Base-by-base conservation (phyloP, 129 eudicot genomes). In the Sambucus nigra region DNA sequence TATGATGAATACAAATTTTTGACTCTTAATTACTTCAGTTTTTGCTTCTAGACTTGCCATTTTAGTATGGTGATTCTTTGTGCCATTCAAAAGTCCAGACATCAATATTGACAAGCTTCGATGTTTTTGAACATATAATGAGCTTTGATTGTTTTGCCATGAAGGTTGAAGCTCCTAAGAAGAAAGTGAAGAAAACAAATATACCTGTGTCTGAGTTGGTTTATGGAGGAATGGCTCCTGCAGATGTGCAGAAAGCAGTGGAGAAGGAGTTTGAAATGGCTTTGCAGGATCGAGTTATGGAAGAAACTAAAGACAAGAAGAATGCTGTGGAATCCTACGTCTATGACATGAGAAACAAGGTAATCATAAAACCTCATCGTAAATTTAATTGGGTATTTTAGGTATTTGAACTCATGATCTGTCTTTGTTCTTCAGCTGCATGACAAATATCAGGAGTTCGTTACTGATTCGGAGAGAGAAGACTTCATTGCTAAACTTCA, bases 261-360 rank as follows among this genome's bases (percentile, higher is more conserved):
- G 95, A 91, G 59, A 79, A 85, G 61, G 98, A 91, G 48, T 85
- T 76, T 77, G 98, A 91, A 70, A 85, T 91, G 98, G 98, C 98
- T 11, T 70, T 91, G 60, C 95, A 85, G 72, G 98, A 91, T 35
- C 75, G 98, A 4, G 82, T 85, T 28, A 91, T 91, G 98, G 98
- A 91, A 70, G 98, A 91, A 52, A 91, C 98, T 32, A 91, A 91
- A 59, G 98, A 91, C 76, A 79, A 61, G 60, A 91, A 91, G 76
- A 91, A 91, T 67, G 94, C 94, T 45, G 94, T 91, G 20, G 95
- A 91, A 65, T 75, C 98, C 33, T 91, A 91, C 68, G 95, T 91
- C 14, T 85, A 85, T 66, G 98, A 91, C 61, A 91, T 85, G 95
- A 71, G 98, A 57, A 91, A 85, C 62, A 91, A 91, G 98, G 98